Evolutionary conservation across 768 basidiomycete genomes (phyloP).

Genomic region (Amanita brunnescens): DNA sequence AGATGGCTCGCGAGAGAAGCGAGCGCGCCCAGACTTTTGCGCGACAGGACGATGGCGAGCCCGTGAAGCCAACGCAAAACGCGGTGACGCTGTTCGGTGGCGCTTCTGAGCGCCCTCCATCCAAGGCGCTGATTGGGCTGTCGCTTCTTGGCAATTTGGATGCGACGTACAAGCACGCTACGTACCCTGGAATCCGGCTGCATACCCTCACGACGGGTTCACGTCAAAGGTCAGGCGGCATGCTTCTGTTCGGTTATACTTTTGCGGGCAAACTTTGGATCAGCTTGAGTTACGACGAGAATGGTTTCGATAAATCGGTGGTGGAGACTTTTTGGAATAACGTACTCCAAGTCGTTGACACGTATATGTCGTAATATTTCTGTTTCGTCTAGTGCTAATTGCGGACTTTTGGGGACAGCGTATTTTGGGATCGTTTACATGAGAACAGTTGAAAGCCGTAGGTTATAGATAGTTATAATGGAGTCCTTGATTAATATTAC

Average conservation of each 20-base stretch:
- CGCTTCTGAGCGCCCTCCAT: constrained; percentile 32
- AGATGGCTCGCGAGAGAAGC: constrained; percentile 61
- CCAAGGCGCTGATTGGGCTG: constrained; percentile 61
- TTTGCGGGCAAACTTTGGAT: constrained; percentile 71
- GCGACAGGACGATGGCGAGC: constrained; percentile 58
- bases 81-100: constrained; percentile 12
- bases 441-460: not conserved
- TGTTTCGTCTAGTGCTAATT: not conserved
- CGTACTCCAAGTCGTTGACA: constrained; percentile 43
- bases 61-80: constrained; percentile 15
- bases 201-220: constrained; percentile 78
- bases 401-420: not conserved
- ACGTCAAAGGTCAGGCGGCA: constrained; percentile 67
- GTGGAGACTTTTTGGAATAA: constrained; percentile 65
- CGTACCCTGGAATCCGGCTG: constrained; percentile 49
- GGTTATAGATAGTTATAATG: not conserved
- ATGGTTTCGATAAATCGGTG: constrained; percentile 56
- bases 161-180: constrained; percentile 64
- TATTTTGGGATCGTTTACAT: too few relatives aligned
- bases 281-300: constrained; percentile 72
- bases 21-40: constrained; percentile 58
- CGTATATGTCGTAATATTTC: constrained; percentile 33
- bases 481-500: constrained; percentile 7
- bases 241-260: constrained; percentile 79
- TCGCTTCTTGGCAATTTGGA: constrained; percentile 84